These are phyloP conservation scores for Scalesia atractyloides DNA, from an alignment of 129 eudicot genomes.

Conservation along the genomic window DNA sequence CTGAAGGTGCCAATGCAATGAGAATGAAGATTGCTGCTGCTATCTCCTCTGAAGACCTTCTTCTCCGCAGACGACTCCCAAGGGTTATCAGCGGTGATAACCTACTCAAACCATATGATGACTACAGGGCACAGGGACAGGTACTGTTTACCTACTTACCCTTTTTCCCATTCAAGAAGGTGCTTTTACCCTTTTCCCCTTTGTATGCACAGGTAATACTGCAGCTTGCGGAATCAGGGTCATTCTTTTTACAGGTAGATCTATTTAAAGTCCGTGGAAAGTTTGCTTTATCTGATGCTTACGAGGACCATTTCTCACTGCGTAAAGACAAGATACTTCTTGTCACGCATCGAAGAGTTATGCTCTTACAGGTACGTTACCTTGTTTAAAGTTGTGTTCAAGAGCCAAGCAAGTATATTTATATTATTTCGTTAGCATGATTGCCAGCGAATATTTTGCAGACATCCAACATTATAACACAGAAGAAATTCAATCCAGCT, in stretches of 20 bases:
- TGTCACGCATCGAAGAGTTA: constrained; percentile 86
- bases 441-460: constrained; percentile 25
- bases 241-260: constrained; percentile 85
- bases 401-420: neutral
- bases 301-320: constrained; percentile 84
- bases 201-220: constrained; percentile 63
- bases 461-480: constrained; percentile 72
- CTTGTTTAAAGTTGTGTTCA: neutral
- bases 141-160: constrained; percentile 22
- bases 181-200: neutral
- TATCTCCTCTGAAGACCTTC: constrained; percentile 97
- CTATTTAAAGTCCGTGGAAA: constrained; percentile 96
- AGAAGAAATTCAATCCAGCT: constrained; percentile 89
- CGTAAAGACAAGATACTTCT: constrained; percentile 83
- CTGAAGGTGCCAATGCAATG: constrained; percentile 99
- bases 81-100: constrained; percentile 94
- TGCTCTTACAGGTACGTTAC: constrained; percentile 72
- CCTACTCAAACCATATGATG: constrained; percentile 85
- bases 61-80: constrained; percentile 87
- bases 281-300: constrained; percentile 95
- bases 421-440: neutral
- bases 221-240: constrained; percentile 94
- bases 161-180: neutral
- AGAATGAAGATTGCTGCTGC: constrained; percentile 94
- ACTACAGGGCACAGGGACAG: constrained; percentile 92